These are phyloP conservation scores for Venturia aucupariae DNA, from an alignment of 2,329 filamentous ascomycete species.

Conservation along the genomic window DNA sequence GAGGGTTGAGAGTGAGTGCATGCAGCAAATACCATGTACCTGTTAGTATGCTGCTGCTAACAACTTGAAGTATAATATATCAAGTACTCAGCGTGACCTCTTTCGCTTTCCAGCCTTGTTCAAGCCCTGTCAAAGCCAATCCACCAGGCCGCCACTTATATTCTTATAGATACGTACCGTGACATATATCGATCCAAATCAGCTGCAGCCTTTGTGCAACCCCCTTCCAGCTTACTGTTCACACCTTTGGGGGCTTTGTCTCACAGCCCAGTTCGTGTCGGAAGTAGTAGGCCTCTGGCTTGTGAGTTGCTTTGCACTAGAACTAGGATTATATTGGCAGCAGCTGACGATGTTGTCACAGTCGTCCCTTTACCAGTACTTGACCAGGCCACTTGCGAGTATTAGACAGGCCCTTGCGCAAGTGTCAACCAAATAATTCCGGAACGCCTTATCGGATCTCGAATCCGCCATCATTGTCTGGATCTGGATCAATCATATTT, in stretches of 20 bases:
- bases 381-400: background rate
- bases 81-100: background rate
- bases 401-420: background rate
- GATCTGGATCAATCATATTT: background rate
- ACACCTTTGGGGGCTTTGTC: background rate
- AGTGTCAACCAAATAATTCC: background rate
- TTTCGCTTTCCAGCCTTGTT: background rate
- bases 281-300: background rate
- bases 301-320: background rate
- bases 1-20: background rate
- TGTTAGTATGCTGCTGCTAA: background rate
- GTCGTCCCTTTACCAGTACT: background rate
- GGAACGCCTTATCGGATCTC: background rate
- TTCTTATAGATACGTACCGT: background rate
- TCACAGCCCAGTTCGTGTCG: background rate
- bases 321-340: background rate
- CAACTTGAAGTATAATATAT: background rate
- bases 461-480: background rate
- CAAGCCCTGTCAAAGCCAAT: background rate
- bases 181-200: background rate
- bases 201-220: slow-evolving; percentile 2
- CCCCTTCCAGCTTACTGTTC: background rate
- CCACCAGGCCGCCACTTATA: background rate
- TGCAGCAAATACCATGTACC: background rate
- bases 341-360: slow-evolving; percentile 6